phyloP scores from a whole-genome alignment of 129 eudicot species.

The Centrapalus pauciflorus region DNA sequence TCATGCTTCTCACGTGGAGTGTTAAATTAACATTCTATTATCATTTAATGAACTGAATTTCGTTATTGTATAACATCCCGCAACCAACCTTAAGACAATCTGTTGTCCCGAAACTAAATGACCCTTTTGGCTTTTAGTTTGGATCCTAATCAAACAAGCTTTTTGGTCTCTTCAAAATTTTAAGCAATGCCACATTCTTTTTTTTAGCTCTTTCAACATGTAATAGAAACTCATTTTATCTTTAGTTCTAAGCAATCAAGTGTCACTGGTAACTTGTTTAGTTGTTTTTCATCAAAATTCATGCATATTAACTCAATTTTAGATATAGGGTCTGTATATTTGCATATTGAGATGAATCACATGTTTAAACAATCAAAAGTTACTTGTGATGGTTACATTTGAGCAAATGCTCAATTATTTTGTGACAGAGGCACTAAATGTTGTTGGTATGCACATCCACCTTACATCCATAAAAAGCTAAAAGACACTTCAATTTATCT shows the following conservation, averaged over 20 bases:
- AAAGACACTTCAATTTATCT: slow-evolving; percentile 8
- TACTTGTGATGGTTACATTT: slow-evolving; percentile 5
- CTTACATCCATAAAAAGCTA: slow-evolving; percentile 10
- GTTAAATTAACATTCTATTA: neutral
- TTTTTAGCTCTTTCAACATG: neutral
- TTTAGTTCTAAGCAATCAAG: neutral
- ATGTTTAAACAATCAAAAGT: slow-evolving; percentile 1
- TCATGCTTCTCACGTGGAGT: neutral
- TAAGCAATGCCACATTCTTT: no score
- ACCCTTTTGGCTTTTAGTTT: neutral
- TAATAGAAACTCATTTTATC: neutral
- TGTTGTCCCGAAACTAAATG: neutral
- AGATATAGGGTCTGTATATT: neutral
- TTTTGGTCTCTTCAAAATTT: neutral
- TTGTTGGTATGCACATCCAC: neutral
- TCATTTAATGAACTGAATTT: neutral
- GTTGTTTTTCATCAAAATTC: neutral
- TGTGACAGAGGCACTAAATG: slow-evolving; percentile 13
- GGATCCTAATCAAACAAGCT: neutral
- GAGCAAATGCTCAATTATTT: slow-evolving; percentile 14
- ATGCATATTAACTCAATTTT: neutral
- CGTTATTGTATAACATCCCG: neutral
- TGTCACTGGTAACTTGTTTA: neutral
- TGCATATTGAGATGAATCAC: neutral
- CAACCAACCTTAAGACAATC: neutral